Evolutionary conservation across 2,329 filamentous ascomycete species (phyloP), one percentile per base, ranked within the genome.

Genomic region (Dothistroma septosporum): DNA sequence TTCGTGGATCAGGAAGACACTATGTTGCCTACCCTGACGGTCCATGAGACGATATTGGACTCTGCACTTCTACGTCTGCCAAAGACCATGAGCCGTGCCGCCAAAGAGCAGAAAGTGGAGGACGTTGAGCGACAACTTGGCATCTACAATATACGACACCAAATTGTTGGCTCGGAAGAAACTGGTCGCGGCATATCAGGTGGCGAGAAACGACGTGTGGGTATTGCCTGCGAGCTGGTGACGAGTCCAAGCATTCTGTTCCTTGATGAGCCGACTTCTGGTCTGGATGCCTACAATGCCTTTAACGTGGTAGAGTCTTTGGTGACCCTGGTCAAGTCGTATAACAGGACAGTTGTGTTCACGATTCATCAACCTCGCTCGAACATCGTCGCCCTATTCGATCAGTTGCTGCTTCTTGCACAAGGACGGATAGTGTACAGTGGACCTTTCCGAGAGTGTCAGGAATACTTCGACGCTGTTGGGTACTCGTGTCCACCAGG

Each of bases 1-100:
- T 99, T 97, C 69, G 94, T 99, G 46, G 94, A 99, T 69, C 94
- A 99, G 77, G 94, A 99, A 72, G 94, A 99, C 73, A 96, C 93
- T 5, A 93, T 99, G 87, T 82, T 99, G 48, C 88, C 94, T 0
- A 99, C 94, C 0, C 80, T 99, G 67, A 99, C 94, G 0, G 94
- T 99, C 9, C 94, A 99, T 74, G 94, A 99, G 76, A 99, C 94
- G 0, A 99, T 99, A 63, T 81, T 97, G 65, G 97, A 90, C 69
- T 97, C 93, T 70, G 94, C 94, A 28, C 80, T 97, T 19, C 84
- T 99, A 53, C 87, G 95, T 68, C 82, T 99, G n/a, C 94, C 94
- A 4, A 87, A 87, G 56, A 89, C 95, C 69, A 99, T 99, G 94
- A 89, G 88, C 64, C 84, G 85, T 58, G 79, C 85, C 0, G 87